Evolutionary conservation across 441 rosid species (phyloP).

Genomic region (Populus hybrid): DNA sequence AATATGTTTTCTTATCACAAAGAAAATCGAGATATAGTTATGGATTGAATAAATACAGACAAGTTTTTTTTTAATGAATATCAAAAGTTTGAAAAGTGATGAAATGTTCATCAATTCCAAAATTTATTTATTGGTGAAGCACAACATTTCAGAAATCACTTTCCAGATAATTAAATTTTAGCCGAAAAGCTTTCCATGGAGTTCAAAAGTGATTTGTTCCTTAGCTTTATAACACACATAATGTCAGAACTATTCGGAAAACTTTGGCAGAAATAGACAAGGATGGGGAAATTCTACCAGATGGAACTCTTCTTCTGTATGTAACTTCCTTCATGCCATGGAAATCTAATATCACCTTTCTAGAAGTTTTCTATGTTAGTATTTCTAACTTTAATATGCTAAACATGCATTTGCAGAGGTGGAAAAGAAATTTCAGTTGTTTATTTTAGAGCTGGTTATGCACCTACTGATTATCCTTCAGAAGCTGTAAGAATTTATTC

Average conservation of each 20-base stretch:
- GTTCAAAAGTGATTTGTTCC: constrained; percentile 31
- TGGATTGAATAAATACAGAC: neutral
- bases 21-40: neutral
- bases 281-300: constrained; percentile 69
- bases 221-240: constrained; percentile 73
- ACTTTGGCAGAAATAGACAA: constrained; percentile 80
- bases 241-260: constrained; percentile 63
- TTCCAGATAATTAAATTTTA: neutral
- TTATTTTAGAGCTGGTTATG: constrained; percentile 92
- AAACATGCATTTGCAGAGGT: constrained; percentile 51
- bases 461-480: constrained; percentile 88
- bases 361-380: constrained; percentile 14
- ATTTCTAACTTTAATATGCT: constrained; percentile 7
- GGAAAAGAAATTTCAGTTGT: constrained; percentile 66
- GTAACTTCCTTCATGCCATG: constrained; percentile 22
- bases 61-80: neutral
- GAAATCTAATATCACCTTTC: constrained; percentile 7
- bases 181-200: neutral
- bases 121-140: neutral
- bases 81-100: neutral
- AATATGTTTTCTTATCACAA: neutral
- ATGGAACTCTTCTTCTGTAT: constrained; percentile 85
- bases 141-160: neutral
- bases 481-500: constrained; percentile 63
- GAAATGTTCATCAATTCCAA: neutral